Conservation (phyloP, 2,329 filamentous ascomycete genomes). For the Dactylellina haptotyla region DNA sequence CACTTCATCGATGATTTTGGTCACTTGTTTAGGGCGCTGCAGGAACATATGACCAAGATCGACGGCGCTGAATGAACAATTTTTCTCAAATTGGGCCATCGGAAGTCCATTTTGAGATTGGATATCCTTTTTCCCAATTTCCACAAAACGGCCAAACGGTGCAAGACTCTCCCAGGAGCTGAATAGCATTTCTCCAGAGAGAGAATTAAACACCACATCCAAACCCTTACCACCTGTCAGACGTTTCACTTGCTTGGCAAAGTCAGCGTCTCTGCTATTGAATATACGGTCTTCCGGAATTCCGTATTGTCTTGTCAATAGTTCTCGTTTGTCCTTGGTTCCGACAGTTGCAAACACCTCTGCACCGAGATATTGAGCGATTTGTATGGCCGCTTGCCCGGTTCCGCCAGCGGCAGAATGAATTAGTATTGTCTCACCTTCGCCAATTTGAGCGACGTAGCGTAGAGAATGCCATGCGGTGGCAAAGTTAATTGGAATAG, state of each 20-base stretch:
- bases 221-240: constrained; percentile 61
- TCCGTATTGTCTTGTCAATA: constrained; percentile 58
- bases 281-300: constrained; percentile 61
- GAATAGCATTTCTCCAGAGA: constrained; percentile 63
- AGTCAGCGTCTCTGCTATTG: constrained; percentile 60
- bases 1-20: constrained; percentile 7
- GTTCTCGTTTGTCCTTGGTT: constrained; percentile 60
- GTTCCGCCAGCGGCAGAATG: constrained; percentile 58
- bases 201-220: constrained; percentile 65
- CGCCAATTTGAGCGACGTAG: constrained; percentile 56
- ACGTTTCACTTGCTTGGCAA: constrained; percentile 59
- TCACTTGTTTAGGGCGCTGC: constrained; percentile 13
- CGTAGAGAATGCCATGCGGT: constrained; percentile 56
- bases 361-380: constrained; percentile 44
- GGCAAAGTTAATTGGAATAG: constrained; percentile 28
- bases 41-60: constrained; percentile 25
- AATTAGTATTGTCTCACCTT: constrained; percentile 60
- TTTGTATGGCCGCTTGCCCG: constrained; percentile 36
- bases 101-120: constrained; percentile 62
- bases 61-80: constrained; percentile 23
- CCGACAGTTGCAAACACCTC: constrained; percentile 64
- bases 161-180: constrained; percentile 64
- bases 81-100: constrained; percentile 64
- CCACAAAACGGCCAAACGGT: constrained; percentile 63
- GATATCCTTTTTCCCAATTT: constrained; percentile 64